phyloP scores from a whole-genome alignment of 2,329 filamentous ascomycete species.

The Rutstroemia sp. region DNA sequence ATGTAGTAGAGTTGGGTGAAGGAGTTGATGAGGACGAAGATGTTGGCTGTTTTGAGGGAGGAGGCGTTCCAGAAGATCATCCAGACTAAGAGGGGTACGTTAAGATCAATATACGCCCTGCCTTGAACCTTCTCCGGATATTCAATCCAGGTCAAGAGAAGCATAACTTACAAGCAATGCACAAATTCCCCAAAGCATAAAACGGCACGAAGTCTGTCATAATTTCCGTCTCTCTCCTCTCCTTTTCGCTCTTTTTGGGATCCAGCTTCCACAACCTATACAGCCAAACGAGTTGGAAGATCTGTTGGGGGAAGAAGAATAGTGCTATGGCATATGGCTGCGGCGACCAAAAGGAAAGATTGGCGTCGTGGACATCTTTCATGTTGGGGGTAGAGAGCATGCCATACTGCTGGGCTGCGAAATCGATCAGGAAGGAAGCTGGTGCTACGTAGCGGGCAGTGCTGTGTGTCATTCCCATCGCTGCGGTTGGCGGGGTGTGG shows the following conservation, averaged over 20 bases:
- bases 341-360: slow-evolving; percentile 51
- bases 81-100: slow-evolving; percentile 35
- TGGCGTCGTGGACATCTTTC: slow-evolving; percentile 50
- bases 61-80: slow-evolving; percentile 55
- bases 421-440: slow-evolving; percentile 47
- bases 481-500: neutral
- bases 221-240: slow-evolving; percentile 35
- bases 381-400: slow-evolving; percentile 49
- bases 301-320: slow-evolving; percentile 55
- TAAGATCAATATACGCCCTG: neutral
- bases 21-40: slow-evolving; percentile 50
- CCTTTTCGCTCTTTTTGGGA: slow-evolving; percentile 31
- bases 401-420: slow-evolving; percentile 52
- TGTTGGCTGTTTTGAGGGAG: slow-evolving; percentile 40
- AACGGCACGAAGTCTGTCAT: slow-evolving; percentile 49
- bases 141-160: neutral
- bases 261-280: slow-evolving; percentile 46
- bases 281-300: slow-evolving; percentile 50
- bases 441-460: slow-evolving; percentile 48
- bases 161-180: slow-evolving; percentile 44
- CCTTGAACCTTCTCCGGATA: neutral
- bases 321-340: slow-evolving; percentile 51
- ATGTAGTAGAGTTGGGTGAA: slow-evolving; percentile 48
- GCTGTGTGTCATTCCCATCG: slow-evolving; percentile 46
- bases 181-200: slow-evolving; percentile 49